Evolutionary conservation across 257 asterid species (phyloP), one percentile per base, ranked within the genome.

Genomic region (Linderniella brevidens): DNA sequence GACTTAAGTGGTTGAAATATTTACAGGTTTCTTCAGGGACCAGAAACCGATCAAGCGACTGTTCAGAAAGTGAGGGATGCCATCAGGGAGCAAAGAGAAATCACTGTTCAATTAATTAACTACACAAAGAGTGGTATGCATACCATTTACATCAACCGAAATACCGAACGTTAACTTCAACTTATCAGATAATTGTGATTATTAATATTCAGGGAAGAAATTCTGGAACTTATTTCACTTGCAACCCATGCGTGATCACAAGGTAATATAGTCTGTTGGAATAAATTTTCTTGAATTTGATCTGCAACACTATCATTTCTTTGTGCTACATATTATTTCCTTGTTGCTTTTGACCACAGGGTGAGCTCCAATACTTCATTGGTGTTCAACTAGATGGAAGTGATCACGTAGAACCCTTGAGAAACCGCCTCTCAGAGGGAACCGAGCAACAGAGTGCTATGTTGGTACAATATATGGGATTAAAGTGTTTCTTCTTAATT

Each of bases 311-410:
- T 17, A 13, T 7, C 35, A 18, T 29, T 1, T 19, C 11, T 8
- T 19, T 1, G 19, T 46, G 19, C 13, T 44, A 13, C 18, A 13
- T 39, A 17, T 14, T 32, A 51, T 46, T 49, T 55, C 47, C 17
- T 58, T 46, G 20, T 12, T 29, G 17, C 19, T 59, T 57, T 41
- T 29, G 17, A 18, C 58, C 55, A 38, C 65, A 88, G 96, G 99
- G 96, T 48, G 96, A 90, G 45, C 88, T 90, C 45, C 99, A 90
- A 69, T 85, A 90, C 64, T 90, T 90, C 62, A 90, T 90, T 43
- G 99, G 96, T 43, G 99, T 90, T 60, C 99, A 90, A 69, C 75
- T 90, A 37, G 99, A 90, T 71, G 99, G 99, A 50, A 90, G 99
- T 62, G 94, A 90, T 62, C 93, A 90, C 15, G 37, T 90, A 52